Evolutionary conservation across 2,329 filamentous ascomycete species (phyloP), one percentile per base, ranked within the genome.

Genomic region (Stachybotrys elegans): DNA sequence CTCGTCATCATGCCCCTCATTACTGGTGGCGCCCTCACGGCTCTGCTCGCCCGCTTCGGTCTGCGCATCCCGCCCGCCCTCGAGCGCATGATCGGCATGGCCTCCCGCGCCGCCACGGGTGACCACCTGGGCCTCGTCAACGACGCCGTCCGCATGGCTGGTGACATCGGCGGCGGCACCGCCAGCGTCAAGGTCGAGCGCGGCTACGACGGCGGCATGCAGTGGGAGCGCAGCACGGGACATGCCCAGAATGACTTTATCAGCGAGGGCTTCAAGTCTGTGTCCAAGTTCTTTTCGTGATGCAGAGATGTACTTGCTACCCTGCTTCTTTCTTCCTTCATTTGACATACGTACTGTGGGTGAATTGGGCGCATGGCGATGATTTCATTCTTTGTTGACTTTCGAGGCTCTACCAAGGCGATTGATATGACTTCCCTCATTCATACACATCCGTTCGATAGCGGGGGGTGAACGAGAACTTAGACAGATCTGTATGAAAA

Each of bases 1-100:
- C 78, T 90, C 49, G 84, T 95, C 50, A 78, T 96, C 57, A 81
- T 96, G 78, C 92, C 92, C 9, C 75, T 97, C 46, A 71, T 96
- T 57, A 90, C 85, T 2, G 88, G 88, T 42, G 92, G 92, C 23
- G 85, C 88, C 22, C 68, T 96, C 52, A 83, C 83, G 8, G 87
- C 85, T 38, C 71, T 96, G 36, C 76, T 95, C 37, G 79, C 80
- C 29, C 81, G 83, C 59, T 86, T 96, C 63, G 91, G 91, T 19
- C 72, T 97, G 48, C 76, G 84, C 49, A 65, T 95, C 51, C 91
- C 91, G 1, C 72, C 73, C 5, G 66, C 72, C 12, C 59, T 90
- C 47, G 73, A 81, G 67, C 70, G 72, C 57, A 70, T 80, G 72
- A 62, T 83, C 25, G 77, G 76, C 51, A 52, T 76, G 45, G 77